Evolutionary conservation across 177 flowering plant genomes (phyloP).

Genomic region (Vitis hybrid): DNA sequence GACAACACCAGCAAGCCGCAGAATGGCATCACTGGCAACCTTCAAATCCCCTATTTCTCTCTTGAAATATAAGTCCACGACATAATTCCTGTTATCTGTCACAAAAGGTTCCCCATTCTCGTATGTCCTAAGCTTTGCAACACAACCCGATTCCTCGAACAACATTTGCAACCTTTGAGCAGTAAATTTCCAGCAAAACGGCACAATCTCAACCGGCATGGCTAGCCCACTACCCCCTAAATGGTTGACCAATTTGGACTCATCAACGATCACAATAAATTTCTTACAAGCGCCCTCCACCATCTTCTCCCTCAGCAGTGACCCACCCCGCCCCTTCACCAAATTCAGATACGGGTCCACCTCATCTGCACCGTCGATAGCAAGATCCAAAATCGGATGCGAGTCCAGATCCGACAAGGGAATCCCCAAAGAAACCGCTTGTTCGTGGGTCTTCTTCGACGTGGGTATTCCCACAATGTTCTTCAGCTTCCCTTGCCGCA

Average conservation of each 20-base stretch:
- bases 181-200: slow-evolving; percentile 64
- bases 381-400: slow-evolving; percentile 59
- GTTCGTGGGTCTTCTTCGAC: slow-evolving; percentile 61
- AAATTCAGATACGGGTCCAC: slow-evolving; percentile 63
- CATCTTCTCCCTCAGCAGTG: slow-evolving; percentile 73
- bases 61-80: slow-evolving; percentile 66
- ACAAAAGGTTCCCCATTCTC: slow-evolving; percentile 39
- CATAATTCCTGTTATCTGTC: slow-evolving; percentile 63
- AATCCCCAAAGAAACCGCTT: slow-evolving; percentile 59
- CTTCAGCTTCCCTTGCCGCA: slow-evolving; percentile 48
- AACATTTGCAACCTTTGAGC: slow-evolving; percentile 33
- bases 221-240: slow-evolving; percentile 61
- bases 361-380: slow-evolving; percentile 82
- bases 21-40: slow-evolving; percentile 55
- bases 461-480: slow-evolving; percentile 72
- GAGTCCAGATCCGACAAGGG: slow-evolving; percentile 63
- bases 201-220: slow-evolving; percentile 68
- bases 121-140: slow-evolving; percentile 40
- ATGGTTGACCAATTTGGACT: slow-evolving; percentile 46
- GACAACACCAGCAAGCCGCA: slow-evolving; percentile 62
- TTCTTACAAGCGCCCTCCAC: slow-evolving; percentile 57
- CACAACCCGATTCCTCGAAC: slow-evolving; percentile 53
- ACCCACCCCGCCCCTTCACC: slow-evolving; percentile 80
- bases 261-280: slow-evolving; percentile 67
- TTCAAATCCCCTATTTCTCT: slow-evolving; percentile 56